phyloP scores from a whole-genome alignment of 495 filamentous ascomycete species.

The Penicillium tannophilum region DNA sequence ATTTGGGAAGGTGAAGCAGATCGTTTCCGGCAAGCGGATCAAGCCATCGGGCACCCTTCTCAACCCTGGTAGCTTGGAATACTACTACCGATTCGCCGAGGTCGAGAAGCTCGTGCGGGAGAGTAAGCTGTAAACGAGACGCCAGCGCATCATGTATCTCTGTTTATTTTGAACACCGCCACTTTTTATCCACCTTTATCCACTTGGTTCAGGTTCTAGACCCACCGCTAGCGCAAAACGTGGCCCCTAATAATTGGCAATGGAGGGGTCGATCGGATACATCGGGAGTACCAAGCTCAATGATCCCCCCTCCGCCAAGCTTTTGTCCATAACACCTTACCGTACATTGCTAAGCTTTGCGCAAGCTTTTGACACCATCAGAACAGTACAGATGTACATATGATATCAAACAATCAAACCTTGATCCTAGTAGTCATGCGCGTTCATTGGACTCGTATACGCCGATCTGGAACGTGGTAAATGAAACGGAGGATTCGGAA shows the following conservation, averaged over 20 bases:
- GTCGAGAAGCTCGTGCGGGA: conserved; percentile 61
- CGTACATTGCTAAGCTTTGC: conserved; percentile 26
- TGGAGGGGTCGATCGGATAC: conserved; percentile 6
- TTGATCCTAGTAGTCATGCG: background rate
- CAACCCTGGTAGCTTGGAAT: conserved; percentile 73
- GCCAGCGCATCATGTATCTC: conserved; percentile 9
- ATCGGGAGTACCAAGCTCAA: conserved; percentile 9
- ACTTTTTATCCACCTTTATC: background rate
- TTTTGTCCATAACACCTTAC: background rate
- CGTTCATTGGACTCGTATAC: background rate
- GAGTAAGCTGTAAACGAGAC: conserved; percentile 25
- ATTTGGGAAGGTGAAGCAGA: conserved; percentile 62
- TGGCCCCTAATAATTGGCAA: conserved; percentile 13
- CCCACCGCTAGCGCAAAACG: conserved; percentile 13
- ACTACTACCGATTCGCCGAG: conserved; percentile 79
- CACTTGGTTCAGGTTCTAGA: background rate
- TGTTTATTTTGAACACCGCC: background rate
- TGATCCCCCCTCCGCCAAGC: background rate
- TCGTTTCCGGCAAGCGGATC: conserved; percentile 72
- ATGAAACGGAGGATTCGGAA: background rate
- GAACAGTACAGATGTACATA: too few species aligned
- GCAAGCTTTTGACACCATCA: conserved; percentile 20
- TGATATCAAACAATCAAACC: background rate
- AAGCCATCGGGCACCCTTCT: conserved; percentile 76
- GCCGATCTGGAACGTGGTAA: background rate